phyloP scores from a whole-genome alignment of 2,329 filamentous ascomycete genomes.

The Curvularia hawaiiensis region DNA sequence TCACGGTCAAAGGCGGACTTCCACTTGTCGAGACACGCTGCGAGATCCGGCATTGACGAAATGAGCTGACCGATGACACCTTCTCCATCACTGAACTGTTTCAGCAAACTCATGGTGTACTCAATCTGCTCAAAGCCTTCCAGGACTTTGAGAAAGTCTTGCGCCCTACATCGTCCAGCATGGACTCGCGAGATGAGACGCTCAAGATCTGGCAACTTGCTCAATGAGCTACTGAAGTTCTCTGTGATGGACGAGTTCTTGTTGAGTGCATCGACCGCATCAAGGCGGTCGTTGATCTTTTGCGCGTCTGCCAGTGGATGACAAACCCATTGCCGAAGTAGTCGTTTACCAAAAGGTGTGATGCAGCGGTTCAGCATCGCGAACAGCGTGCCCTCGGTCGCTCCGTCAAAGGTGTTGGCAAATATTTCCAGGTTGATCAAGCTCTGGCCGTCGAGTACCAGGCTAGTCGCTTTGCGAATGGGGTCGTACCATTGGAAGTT shows the following conservation, averaged over 20 bases:
- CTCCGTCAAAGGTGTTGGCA: conserved; percentile 87
- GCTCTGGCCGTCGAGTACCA: conserved; percentile 94
- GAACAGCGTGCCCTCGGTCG: conserved; percentile 85
- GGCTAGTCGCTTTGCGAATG: conserved; percentile 84
- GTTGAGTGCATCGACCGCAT: conserved; percentile 93
- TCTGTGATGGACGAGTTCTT: conserved; percentile 80
- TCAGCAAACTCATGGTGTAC: conserved; percentile 83
- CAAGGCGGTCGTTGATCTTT: conserved; percentile 90
- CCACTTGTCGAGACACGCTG: conserved; percentile 78
- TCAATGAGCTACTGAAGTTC: conserved; percentile 84
- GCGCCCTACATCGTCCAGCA: conserved; percentile 84
- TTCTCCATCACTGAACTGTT: conserved; percentile 74
- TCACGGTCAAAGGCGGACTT: conserved; percentile 86
- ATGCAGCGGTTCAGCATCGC: conserved; percentile 90
- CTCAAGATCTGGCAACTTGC: conserved; percentile 92
- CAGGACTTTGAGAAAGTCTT: conserved; percentile 91
- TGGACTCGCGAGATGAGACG: conserved; percentile 93
- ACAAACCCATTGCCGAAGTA: conserved; percentile 96
- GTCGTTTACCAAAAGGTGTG: conserved; percentile 94
- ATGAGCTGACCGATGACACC: conserved; percentile 86
- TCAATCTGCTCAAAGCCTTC: conserved; percentile 99
- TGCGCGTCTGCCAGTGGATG: conserved; percentile 86
- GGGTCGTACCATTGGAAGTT: conserved; percentile 93
- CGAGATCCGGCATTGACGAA: conserved; percentile 82
- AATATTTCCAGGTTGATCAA: conserved; percentile 98